Base-by-base conservation (phyloP, 2,329 filamentous ascomycete species). In the Lachnellula suecica region DNA sequence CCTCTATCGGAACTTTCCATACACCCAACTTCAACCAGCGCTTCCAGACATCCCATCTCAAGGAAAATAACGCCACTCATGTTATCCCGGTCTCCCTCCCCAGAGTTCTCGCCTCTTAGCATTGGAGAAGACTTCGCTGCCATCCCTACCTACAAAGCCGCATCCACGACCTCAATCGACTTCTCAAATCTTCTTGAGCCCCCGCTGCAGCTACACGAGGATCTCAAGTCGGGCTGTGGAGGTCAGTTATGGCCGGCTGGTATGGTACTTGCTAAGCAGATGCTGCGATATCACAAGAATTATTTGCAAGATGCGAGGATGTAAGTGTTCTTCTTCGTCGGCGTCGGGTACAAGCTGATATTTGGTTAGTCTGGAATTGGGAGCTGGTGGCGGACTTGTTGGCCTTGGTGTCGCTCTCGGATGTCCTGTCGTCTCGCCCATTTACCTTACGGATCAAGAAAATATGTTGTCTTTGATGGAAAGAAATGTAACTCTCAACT, bases 161-260 rank as follows among this genome's bases (percentile, higher is more conserved):
- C 81, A 17, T 76, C 75, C 44, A 79, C 77, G 44, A 76, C 74
- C 15, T 70, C 70, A 23, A 71, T 83, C 47, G 75, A 81, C 63
- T 94, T 97, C 66, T 86, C 88, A 57, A 87, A 89, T 35, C 79
- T 94, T 47, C 78, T 97, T 29, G 71, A 77, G 19, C 74, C 80
- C 44, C 85, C 88, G 41, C 78, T 97, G 56, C 78, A 81, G 54
- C 81, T 97, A 15, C 88, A 89, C 64, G 91, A 97, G 70, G 92
- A 97, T 70, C 79, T 96, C 44, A 83, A 82, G 52, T 83, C 89
- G 58, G 94, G 94, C 55, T 97, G 94, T 70, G 94, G 94, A 44
- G 94, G 94, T 2, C 89, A 95, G 71, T 79, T 95, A 10, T 97
- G 94, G 94, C 93, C 92, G 3, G 93, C 93, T 1, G 94, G 94